A percentile compares a stretch with the other conserved stretches of the same genome.
Evolutionary conservation across 169 alveolate genomes (phyloP).

Genomic region (Theileria orientalis): DNA sequence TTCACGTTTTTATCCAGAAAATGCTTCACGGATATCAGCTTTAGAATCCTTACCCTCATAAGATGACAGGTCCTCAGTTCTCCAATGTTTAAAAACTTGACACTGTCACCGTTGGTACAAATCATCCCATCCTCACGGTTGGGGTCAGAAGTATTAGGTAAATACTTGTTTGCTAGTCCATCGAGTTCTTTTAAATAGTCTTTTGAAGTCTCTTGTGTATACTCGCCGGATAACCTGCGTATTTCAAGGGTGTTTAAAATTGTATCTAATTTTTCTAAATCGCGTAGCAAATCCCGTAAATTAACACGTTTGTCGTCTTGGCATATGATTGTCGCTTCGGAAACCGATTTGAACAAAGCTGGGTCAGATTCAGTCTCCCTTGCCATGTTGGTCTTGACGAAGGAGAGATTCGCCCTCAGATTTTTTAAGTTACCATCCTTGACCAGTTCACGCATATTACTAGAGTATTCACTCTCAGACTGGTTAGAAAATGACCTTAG

Average conservation of each 20-base stretch:
- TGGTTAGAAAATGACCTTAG: conserved; percentile 5
- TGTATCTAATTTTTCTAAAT: not conserved
- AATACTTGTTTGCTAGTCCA: not conserved
- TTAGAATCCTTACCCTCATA: conserved; percentile 17
- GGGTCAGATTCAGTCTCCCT: conserved; percentile 9
- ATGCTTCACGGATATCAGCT: conserved; percentile 17
- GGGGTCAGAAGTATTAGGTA: not conserved
- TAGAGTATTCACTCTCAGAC: conserved; percentile 17
- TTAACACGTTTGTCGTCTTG: not conserved
- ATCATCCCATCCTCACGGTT: no score
- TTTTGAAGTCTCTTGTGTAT: not conserved
- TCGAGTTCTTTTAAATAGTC: not conserved
- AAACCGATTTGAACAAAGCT: not conserved
- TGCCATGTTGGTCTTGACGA: not conserved
- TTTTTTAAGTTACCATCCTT: conserved; percentile 11
- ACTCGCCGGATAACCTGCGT: not conserved
- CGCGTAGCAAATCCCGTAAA: not conserved
- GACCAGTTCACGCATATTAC: conserved; percentile 13
- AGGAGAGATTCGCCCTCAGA: not conserved
- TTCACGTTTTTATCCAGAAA: conserved; percentile 19
- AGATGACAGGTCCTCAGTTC: not conserved
- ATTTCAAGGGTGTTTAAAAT: not conserved
- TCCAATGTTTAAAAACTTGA: no score
- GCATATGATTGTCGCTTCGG: conserved; percentile 1
- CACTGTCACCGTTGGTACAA: no score